Evolutionary conservation across 108 stramenopile genomes (phyloP).

Genomic region (Nannochloropsis salina): DNA sequence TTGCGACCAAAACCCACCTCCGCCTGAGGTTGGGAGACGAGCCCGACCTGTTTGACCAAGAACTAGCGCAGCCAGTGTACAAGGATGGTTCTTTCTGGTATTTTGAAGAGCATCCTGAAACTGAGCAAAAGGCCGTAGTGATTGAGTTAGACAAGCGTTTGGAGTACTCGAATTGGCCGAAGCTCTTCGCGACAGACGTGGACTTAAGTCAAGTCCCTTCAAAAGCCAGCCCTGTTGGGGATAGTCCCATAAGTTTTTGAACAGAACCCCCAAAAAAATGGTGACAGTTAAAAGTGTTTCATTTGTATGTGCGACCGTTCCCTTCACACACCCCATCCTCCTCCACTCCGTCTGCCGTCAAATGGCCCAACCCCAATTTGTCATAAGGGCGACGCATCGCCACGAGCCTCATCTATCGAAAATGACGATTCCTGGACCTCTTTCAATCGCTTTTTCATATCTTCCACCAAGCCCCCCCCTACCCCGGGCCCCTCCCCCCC

Average conservation of each 20-base stretch:
- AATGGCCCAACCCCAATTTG: too few relatives aligned
- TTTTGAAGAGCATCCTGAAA: neutral
- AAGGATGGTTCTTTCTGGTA: slow-evolving; percentile 9
- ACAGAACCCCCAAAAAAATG: too few relatives aligned
- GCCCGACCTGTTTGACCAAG: neutral
- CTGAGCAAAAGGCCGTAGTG: neutral
- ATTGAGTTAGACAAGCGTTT: neutral
- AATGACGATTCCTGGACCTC: neutral
- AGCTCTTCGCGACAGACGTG: neutral
- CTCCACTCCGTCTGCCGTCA: too few relatives aligned
- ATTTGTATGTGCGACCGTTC: too few relatives aligned
- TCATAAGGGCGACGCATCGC: too few relatives aligned
- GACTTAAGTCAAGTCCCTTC: neutral
- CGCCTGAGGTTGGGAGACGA: neutral
- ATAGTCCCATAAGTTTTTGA: too few relatives aligned
- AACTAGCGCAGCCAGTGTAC: neutral
- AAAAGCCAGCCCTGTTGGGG: too few relatives aligned
- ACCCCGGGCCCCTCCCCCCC: neutral
- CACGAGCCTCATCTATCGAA: too few relatives aligned
- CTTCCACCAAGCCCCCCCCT: neutral
- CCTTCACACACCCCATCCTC: too few relatives aligned
- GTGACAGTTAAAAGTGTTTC: too few relatives aligned
- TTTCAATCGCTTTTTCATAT: neutral
- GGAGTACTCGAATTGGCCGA: neutral
- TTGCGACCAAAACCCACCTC: neutral